These are phyloP conservation scores for Aureobasidium sp. DNA, from an alignment of 2,329 filamentous ascomycete genomes.

Conservation along the genomic window DNA sequence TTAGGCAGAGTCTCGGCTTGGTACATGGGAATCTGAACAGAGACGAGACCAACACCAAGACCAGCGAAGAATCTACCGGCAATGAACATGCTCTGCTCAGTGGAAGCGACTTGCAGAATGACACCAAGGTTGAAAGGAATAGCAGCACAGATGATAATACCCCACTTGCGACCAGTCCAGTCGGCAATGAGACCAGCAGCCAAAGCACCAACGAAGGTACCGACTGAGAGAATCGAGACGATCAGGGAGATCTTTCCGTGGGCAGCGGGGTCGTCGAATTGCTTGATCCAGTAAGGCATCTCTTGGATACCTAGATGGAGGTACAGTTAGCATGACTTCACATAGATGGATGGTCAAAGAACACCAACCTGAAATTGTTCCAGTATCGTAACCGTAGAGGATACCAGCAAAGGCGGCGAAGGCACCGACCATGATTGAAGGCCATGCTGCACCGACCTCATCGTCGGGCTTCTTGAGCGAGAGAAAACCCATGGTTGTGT, in stretches of 20 bases:
- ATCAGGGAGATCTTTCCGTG: constrained; percentile 15
- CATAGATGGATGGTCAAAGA: too few relatives aligned
- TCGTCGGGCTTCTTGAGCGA: constrained; percentile 34
- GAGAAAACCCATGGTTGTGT: constrained; percentile 26
- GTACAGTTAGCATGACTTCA: too few relatives aligned
- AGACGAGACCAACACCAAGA: constrained; percentile 39
- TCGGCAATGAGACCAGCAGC: constrained; percentile 61
- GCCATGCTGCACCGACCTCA: constrained; percentile 33
- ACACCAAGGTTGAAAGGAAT: constrained; percentile 29
- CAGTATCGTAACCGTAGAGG: constrained; percentile 14
- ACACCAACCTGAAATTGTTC: not conserved
- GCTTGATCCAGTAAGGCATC: constrained; percentile 14
- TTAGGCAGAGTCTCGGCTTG: constrained; percentile 69
- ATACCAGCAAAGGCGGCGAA: constrained; percentile 31
- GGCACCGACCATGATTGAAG: constrained; percentile 31
- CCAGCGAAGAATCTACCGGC: constrained; percentile 17
- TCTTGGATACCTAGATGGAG: constrained; percentile 8
- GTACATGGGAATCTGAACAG: constrained; percentile 61
- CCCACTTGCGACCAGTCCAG: constrained; percentile 59
- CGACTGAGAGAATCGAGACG: constrained; percentile 18
- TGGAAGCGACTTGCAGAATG: constrained; percentile 16
- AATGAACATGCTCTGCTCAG: constrained; percentile 14
- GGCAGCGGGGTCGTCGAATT: constrained; percentile 12
- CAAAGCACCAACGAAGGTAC: constrained; percentile 18
- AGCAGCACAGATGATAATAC: constrained; percentile 57